Evolutionary conservation across 352 stramenopile genomes (phyloP), one percentile per base, ranked within the genome.

Genomic region (Blastocystis sp.): DNA sequence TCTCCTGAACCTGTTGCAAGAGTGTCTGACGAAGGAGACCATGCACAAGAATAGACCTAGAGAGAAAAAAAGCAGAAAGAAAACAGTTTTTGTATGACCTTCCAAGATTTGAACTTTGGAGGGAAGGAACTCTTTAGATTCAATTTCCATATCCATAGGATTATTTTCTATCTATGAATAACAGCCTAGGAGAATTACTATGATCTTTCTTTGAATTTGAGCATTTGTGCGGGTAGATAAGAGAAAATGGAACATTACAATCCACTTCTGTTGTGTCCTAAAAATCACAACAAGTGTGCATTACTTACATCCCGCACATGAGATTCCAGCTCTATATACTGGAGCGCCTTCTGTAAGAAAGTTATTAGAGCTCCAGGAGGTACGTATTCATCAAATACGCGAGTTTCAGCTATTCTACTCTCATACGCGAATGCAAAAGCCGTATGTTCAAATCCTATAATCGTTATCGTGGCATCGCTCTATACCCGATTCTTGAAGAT

Each of bases 401-500:
- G 68, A n/a, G 63, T 89, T 54, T 89, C 66, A 26, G 66, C 66
- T 6, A 89, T 65, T 39, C 30, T 79, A 30, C 63, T 79, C 30
- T 89, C 78, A 30, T 89, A 89, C 4, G 63, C 78, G 62, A 89
- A 89, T 43, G 66, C 63, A 43, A 89, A 89, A 56, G 78, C 78
- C 30, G 63, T 78, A 26, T 89, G 78, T 41, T 89, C 53, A 45
- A 89, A 89, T 59, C 78, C 78, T 89, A 45, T 18, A 43, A 45
- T 54, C 69, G 1, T 69, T 43, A 54, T 54, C 34, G 50, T 18
- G 50, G 68, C 45, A 11, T 20, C 6, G 20, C 18, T 16, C 5
- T 3, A 20, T 69, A 85, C 73, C 73, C 2, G 78, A 89, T 78
- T 89, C 78, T 69, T 89, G 78, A 20, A 89, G 59, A 41, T 89